Base-by-base conservation (phyloP, 768 basidiomycete species). In the Trametes sanguinea region DNA sequence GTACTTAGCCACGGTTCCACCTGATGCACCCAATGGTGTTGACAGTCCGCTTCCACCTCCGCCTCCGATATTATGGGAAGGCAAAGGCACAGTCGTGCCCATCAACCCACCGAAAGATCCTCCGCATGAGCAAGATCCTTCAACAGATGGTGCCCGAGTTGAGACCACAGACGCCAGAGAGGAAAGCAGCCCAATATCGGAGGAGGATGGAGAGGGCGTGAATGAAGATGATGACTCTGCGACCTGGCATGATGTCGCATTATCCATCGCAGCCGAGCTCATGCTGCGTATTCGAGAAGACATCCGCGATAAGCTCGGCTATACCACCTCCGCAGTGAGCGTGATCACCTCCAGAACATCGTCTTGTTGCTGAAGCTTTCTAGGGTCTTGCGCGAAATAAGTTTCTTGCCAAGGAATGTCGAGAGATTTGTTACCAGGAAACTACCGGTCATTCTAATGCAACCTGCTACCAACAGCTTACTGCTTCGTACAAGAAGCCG, bases 301-400 rank as follows among this genome's bases (percentile, higher is more conserved):
- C 54, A 85, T 98, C 8, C 79, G 80, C 54, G 75, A 77, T 29
- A 81, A 84, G 67, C 80, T 98, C 32, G 91, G 94, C 14, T 99
- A 99, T 70, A 94, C 93, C n/a, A 94, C 89, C 45, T 95, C 93
- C 54, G 94, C 95, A 11, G 94, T 94, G 67, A 66, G 89, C 76
- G 22, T 22, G 17, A 32, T 32, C 32, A 37, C 4, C 11, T 10
- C 3, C 43, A 5, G 6, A 7, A 3, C 56, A 30, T 40, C 27
- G 50, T 17, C 48, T 9, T 13, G 6, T 9, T 13, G 14, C 9
- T 52, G 32, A 50, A 14, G 14, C 22, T 11, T 10, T 13, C 3
- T 37, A 95, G 93, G 95, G 95, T 1, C 87, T 98, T 59, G 86
- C 93, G 13, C 82, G 94, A 69, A 98, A 96, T 71, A 97, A 98